A percentile compares a stretch with the other conserved stretches of the same genome.
Evolutionary conservation across 371 early-diverging fungal genomes (phyloP).

Genomic region (Funneliformis caledonium): DNA sequence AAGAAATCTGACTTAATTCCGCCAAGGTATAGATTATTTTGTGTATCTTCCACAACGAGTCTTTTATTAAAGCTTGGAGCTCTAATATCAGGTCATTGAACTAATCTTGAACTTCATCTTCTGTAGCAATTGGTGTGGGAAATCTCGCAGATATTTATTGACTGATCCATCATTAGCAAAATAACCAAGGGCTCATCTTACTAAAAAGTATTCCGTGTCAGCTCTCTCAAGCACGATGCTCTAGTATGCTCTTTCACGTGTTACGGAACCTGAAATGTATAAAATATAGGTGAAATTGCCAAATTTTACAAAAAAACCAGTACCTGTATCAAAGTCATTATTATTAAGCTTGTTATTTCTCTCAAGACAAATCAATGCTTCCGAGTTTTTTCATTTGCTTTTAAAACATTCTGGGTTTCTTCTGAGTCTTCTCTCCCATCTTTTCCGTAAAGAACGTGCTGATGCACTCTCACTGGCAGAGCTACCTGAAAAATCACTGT

Average conservation of each 20-base stretch:
- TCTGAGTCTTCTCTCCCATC: neutral
- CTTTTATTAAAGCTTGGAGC: slow-evolving; percentile 21
- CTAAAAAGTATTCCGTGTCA: no score
- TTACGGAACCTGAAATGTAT: neutral
- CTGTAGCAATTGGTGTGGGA: neutral
- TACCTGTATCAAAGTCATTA: neutral
- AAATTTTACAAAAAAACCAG: slow-evolving; percentile 17
- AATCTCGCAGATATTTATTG: neutral
- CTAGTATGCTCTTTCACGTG: slow-evolving; percentile 20
- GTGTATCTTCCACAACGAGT: slow-evolving; percentile 2
- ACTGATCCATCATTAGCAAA: neutral
- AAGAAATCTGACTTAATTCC: slow-evolving; percentile 43
- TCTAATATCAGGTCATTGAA: neutral
- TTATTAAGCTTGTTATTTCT: neutral
- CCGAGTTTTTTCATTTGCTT: neutral
- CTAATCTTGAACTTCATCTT: neutral
- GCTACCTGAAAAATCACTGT: slow-evolving; percentile 11
- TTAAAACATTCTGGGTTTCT: neutral
- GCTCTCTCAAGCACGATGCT: neutral
- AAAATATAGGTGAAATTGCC: slow-evolving; percentile 10
- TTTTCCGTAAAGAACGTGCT: neutral
- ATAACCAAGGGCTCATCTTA: neutral
- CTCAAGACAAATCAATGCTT: slow-evolving; percentile 1
- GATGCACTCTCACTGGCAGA: neutral
- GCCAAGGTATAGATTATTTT: slow-evolving; percentile 13